Evolutionary conservation across 148 eudicot species (phyloP).

Genomic region (Hydrangea macrophylla): DNA sequence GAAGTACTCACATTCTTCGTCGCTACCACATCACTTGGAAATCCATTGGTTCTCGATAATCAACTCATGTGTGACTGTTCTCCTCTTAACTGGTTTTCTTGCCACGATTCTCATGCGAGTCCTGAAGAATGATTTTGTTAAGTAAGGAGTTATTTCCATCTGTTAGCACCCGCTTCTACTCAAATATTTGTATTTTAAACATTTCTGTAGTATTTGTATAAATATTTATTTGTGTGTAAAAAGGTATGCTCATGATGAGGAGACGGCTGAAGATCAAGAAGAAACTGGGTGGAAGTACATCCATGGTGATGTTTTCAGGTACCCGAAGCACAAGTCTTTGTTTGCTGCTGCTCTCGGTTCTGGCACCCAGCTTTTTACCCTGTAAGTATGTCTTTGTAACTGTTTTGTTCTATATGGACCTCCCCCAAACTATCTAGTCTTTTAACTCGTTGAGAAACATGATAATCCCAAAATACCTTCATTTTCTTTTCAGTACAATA

Average conservation of each 20-base stretch:
- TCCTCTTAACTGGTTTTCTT: constrained; percentile 54
- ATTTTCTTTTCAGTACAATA: constrained; percentile 18
- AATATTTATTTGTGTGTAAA: neutral
- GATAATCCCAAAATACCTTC: neutral
- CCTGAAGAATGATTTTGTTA: constrained; percentile 59
- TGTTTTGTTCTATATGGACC: neutral
- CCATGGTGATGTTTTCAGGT: constrained; percentile 62
- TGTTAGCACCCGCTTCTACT: neutral
- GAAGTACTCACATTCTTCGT: constrained; percentile 55
- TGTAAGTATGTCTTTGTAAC: constrained; percentile 29
- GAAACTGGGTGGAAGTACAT: constrained; percentile 64
- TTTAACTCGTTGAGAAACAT: neutral
- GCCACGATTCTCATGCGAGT: constrained; percentile 64
- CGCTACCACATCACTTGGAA: constrained; percentile 53
- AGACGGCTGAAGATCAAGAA: constrained; percentile 59
- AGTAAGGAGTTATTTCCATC: constrained; percentile 28
- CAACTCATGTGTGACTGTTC: constrained; percentile 61
- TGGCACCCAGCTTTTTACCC: constrained; percentile 54
- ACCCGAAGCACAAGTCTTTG: constrained; percentile 48
- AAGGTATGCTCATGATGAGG: constrained; percentile 63
- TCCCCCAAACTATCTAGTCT: neutral
- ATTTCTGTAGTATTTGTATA: neutral
- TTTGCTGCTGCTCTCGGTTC: constrained; percentile 58
- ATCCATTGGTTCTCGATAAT: constrained; percentile 64
- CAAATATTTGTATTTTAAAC: neutral